phyloP scores from a whole-genome alignment of 108 stramenopile species.

The Epipyxis sp. region DNA sequence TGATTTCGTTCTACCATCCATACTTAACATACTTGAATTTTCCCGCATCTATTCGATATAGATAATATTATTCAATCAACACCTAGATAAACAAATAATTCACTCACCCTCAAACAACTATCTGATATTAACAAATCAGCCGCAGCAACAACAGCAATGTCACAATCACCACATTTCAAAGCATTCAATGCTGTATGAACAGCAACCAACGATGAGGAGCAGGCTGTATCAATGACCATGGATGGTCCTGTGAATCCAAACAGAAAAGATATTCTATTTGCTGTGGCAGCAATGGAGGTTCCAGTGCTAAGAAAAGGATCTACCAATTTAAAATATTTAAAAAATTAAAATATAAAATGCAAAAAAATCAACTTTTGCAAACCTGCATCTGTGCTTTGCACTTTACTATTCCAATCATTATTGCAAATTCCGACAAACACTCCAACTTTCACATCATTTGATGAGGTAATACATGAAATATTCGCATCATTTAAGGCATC shows the following conservation, averaged over 20 bases:
- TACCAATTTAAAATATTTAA: background rate
- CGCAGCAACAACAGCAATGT: slow-evolving; percentile 41
- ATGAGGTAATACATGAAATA: background rate
- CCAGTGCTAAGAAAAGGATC: slow-evolving; percentile 35
- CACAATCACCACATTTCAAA: slow-evolving; percentile 38
- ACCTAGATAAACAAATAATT: background rate
- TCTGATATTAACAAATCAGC: slow-evolving; percentile 50
- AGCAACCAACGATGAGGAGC: slow-evolving; percentile 57
- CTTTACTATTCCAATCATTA: slow-evolving; percentile 26
- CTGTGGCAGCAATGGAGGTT: slow-evolving; percentile 39
- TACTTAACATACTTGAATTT: background rate
- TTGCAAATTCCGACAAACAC: slow-evolving; percentile 41
- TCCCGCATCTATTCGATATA: slow-evolving; percentile 5
- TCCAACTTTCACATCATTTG: background rate
- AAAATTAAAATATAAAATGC: background rate
- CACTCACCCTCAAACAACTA: slow-evolving; percentile 37
- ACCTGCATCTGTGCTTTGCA: no score
- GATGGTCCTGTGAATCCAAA: slow-evolving; percentile 51
- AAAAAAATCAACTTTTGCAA: slow-evolving; percentile 14
- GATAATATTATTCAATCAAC: background rate
- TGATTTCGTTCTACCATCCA: background rate
- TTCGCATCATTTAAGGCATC: slow-evolving; percentile 49
- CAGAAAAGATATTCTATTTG: slow-evolving; percentile 49
- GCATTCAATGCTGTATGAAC: slow-evolving; percentile 37
- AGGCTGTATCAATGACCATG: slow-evolving; percentile 54